Evolutionary conservation across 1,284 basidiomycete genomes (phyloP).

Genomic region (Inonotus hispidus): DNA sequence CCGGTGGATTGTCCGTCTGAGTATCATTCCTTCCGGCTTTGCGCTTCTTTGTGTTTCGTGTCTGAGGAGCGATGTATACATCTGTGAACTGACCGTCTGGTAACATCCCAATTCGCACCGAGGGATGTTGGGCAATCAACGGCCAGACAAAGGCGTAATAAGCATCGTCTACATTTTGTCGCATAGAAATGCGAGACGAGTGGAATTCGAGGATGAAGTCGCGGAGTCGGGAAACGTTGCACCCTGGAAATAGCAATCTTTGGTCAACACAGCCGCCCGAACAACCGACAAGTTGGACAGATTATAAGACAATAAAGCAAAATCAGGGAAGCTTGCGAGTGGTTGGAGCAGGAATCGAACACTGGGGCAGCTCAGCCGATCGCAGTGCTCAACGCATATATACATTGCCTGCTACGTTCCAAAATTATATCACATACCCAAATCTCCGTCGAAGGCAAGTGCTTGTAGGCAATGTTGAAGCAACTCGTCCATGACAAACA

Average conservation of each 20-base stretch:
- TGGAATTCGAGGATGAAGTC: slow-evolving; percentile 69
- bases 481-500: slow-evolving; percentile 33
- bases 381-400: neutral
- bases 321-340: slow-evolving; percentile 8
- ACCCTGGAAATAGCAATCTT: slow-evolving; percentile 42
- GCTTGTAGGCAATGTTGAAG: slow-evolving; percentile 34
- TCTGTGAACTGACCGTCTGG: slow-evolving; percentile 53
- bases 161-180: slow-evolving; percentile 61
- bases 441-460: slow-evolving; percentile 39
- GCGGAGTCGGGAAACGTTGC: slow-evolving; percentile 58
- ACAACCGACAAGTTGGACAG: neutral
- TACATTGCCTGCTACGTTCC: neutral
- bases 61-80: slow-evolving; percentile 72
- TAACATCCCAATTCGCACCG: slow-evolving; percentile 62
- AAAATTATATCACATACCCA: slow-evolving; percentile 25
- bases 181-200: slow-evolving; percentile 32
- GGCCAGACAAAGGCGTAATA: slow-evolving; percentile 82
- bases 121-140: slow-evolving; percentile 64
- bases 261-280: neutral
- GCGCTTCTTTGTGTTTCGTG: slow-evolving; percentile 56
- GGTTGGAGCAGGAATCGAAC: slow-evolving; percentile 23
- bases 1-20: slow-evolving; percentile 35
- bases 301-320: neutral
- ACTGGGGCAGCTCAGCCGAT: neutral
- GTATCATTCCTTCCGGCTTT: slow-evolving; percentile 48